Evolutionary conservation across 169 alveolate species (phyloP).

Genomic region (Cyclospora cayetanensis): DNA sequence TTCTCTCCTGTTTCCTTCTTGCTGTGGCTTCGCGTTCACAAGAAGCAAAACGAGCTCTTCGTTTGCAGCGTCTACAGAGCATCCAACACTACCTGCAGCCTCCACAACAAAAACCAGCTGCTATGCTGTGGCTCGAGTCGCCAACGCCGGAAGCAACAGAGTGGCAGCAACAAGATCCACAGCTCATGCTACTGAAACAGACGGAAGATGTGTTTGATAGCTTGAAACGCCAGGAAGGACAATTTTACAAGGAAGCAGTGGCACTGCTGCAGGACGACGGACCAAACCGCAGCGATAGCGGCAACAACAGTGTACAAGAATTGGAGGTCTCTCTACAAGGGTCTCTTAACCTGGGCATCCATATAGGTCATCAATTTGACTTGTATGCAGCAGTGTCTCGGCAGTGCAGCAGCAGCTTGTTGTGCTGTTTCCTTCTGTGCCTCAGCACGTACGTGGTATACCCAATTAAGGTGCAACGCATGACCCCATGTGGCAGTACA

Average conservation of each 20-base stretch:
- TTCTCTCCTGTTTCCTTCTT: not conserved
- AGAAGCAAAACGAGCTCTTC: not conserved
- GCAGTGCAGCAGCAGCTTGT: slow-evolving; percentile 7
- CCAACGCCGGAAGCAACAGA: not conserved
- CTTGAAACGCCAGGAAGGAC: too few species aligned
- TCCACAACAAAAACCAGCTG: not conserved
- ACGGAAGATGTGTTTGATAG: too few species aligned
- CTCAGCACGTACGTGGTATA: slow-evolving; percentile 46
- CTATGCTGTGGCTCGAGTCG: not conserved
- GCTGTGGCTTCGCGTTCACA: not conserved
- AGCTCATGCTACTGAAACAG: too few species aligned
- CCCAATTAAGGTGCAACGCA: slow-evolving; percentile 34
- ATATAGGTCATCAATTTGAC: not conserved
- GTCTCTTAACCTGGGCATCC: not conserved
- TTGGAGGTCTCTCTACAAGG: too few species aligned
- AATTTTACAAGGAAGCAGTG: too few species aligned
- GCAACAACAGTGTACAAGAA: not conserved
- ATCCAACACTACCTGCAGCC: not conserved
- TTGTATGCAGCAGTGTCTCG: not conserved
- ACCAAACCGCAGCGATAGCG: not conserved
- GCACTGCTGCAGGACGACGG: too few species aligned
- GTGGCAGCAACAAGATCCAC: not conserved
- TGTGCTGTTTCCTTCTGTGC: slow-evolving; percentile 44
- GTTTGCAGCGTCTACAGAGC: not conserved
- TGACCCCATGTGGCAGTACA: slow-evolving; percentile 36